Conservation (phyloP, 192 early-diverging fungal species). For the Chytriomyces sp. region DNA sequence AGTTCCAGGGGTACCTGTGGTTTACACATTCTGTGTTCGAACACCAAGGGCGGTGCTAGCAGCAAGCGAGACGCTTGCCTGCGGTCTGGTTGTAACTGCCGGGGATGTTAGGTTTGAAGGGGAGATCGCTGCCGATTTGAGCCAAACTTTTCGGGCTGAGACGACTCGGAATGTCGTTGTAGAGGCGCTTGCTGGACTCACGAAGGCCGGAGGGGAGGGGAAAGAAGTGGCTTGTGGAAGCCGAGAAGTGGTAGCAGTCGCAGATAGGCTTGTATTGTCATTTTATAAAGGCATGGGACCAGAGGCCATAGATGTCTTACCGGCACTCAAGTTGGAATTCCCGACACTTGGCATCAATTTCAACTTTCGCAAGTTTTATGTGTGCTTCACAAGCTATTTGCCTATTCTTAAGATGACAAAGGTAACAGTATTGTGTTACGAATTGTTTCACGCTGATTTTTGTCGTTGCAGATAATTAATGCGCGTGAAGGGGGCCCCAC, state of each 20-base stretch:
- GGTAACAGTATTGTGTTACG: neutral
- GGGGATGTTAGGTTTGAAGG: neutral
- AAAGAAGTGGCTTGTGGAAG: neutral
- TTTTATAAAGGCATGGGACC: slow-evolving; percentile 14
- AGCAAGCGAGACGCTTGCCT: neutral
- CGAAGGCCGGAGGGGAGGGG: neutral
- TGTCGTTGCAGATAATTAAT: slow-evolving; percentile 24
- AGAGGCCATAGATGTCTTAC: neutral
- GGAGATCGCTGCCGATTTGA: slow-evolving; percentile 6
- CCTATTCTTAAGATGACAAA: slow-evolving; percentile 29
- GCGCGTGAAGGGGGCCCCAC: slow-evolving; percentile 4
- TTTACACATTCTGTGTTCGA: neutral
- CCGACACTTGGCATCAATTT: slow-evolving; percentile 12
- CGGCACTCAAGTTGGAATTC: neutral
- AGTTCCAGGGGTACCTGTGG: neutral
- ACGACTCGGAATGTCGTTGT: neutral
- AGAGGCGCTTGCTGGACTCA: neutral
- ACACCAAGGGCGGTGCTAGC: neutral
- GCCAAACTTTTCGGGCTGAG: slow-evolving; percentile 1
- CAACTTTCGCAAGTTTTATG: slow-evolving; percentile 14
- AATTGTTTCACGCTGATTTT: neutral
- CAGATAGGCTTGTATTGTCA: neutral
- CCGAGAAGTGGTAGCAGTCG: neutral
- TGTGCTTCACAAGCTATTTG: slow-evolving; percentile 23
- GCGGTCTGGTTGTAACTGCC: slow-evolving; percentile 6